phyloP scores from a whole-genome alignment of 352 stramenopile species.

The Phytophthora citrophthora region DNA sequence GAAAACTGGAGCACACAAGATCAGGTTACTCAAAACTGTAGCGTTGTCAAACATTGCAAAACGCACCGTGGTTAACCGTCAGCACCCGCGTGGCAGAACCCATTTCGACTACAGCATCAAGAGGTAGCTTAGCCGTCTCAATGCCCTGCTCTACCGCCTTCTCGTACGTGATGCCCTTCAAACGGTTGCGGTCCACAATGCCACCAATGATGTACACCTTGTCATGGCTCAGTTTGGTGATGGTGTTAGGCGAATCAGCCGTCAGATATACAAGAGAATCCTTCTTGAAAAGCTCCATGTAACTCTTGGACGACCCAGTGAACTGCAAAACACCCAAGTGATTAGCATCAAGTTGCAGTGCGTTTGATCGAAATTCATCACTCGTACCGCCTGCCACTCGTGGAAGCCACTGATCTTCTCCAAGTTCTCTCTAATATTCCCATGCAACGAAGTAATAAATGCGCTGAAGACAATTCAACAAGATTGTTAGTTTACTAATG shows the following conservation, averaged over 20 bases:
- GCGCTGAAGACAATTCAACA: constrained; percentile 33
- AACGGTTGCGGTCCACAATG: constrained; percentile 97
- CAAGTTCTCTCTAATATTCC: constrained; percentile 82
- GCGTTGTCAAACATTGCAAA: not conserved
- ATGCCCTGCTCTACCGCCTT: constrained; percentile 92
- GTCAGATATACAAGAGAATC: constrained; percentile 95
- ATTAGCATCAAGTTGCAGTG: not conserved
- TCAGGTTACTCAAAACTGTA: not conserved
- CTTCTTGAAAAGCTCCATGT: constrained; percentile 82
- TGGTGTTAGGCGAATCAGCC: constrained; percentile 92
- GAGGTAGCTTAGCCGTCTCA: constrained; percentile 91
- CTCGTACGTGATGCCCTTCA: constrained; percentile 93
- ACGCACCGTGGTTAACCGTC: constrained; percentile 89
- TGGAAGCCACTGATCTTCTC: constrained; percentile 93
- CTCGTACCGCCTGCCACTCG: constrained; percentile 69
- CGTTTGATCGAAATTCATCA: not conserved
- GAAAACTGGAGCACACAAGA: constrained; percentile 56
- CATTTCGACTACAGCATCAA: constrained; percentile 88
- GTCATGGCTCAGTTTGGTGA: constrained; percentile 86
- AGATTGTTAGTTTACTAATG: not conserved
- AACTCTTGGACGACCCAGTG: constrained; percentile 56
- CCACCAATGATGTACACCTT: constrained; percentile 97
- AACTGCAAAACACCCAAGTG: constrained; percentile 44
- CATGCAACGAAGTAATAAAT: constrained; percentile 73
- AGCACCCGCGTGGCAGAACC: constrained; percentile 74